phyloP scores from a whole-genome alignment of 2,329 filamentous ascomycete species.

The Diplocarpon rosae region DNA sequence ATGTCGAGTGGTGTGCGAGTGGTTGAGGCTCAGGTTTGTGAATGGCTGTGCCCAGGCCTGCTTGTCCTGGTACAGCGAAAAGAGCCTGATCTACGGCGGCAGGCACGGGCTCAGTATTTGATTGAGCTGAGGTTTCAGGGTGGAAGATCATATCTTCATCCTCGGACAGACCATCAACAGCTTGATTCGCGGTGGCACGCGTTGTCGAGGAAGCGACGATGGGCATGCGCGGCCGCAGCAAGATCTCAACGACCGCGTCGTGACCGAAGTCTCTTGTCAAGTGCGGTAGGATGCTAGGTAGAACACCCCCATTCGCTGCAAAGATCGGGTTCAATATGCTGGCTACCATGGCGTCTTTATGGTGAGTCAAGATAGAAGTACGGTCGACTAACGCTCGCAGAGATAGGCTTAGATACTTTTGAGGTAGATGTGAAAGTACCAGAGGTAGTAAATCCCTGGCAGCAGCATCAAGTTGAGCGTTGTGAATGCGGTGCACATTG shows the following conservation, averaged over 20 bases:
- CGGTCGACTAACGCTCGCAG: conserved; percentile 69
- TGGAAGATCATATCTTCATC: conserved; percentile 17
- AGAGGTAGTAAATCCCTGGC: conserved; percentile 51
- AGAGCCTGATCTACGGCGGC: conserved; percentile 2
- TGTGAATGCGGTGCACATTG: conserved; percentile 27
- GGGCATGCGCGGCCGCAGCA: conserved; percentile 46
- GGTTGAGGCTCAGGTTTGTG: neutral
- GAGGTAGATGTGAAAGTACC: conserved; percentile 52
- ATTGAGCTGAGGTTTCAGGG: conserved; percentile 4
- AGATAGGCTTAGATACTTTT: conserved; percentile 56
- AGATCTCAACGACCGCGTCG: conserved; percentile 57
- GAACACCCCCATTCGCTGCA: conserved; percentile 49
- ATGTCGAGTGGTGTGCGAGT: conserved; percentile 1
- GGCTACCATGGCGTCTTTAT: conserved; percentile 64
- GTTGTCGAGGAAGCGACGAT: conserved; percentile 24
- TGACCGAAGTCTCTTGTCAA: conserved; percentile 54
- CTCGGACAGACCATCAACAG: conserved; percentile 9
- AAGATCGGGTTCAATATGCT: conserved; percentile 71
- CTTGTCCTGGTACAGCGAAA: conserved; percentile 1
- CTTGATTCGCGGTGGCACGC: conserved; percentile 6
- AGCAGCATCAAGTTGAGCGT: conserved; percentile 39
- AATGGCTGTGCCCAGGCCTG: neutral
- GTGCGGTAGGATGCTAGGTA: conserved; percentile 71
- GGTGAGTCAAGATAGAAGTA: conserved; percentile 60
- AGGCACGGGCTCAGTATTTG: neutral